Evolutionary conservation across 2,329 filamentous ascomycete genomes (phyloP).

Genomic region (Juglanconis juglandina): DNA sequence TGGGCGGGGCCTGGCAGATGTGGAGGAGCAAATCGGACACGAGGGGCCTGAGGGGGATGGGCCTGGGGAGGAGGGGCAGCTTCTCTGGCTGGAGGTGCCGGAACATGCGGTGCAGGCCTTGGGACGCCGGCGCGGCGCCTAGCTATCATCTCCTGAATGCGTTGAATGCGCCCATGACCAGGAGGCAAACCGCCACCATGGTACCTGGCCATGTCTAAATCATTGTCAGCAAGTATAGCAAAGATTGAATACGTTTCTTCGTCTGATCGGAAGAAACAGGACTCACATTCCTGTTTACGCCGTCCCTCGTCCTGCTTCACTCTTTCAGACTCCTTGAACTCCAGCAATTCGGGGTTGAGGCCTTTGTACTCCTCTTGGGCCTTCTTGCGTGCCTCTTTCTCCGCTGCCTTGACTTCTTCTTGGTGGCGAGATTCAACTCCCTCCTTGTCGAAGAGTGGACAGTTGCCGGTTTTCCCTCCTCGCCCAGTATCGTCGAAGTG

Average conservation of each 20-base stretch:
- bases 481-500: constrained; percentile 62
- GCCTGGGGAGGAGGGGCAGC: not conserved
- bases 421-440: constrained; percentile 54
- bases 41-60: not conserved
- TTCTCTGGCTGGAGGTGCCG: not conserved
- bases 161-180: no score
- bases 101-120: no score
- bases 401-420: constrained; percentile 60
- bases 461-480: constrained; percentile 52
- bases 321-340: constrained; percentile 55
- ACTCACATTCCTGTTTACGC: constrained; percentile 19
- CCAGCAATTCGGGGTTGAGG: constrained; percentile 53
- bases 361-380: constrained; percentile 58
- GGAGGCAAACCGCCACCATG: no score
- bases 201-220: no score
- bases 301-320: constrained; percentile 42
- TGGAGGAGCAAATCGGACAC: not conserved
- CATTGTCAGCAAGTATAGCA: not conserved
- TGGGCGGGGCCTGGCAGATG: not conserved
- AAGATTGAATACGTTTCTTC: not conserved
- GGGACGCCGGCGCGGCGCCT: no score
- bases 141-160: no score
- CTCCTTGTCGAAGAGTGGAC: constrained; percentile 63
- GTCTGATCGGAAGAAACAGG: not conserved
- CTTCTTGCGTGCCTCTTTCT: constrained; percentile 53